These are phyloP conservation scores for Petasospora rhodanensis DNA, from an alignment of 1,139 yeast species.

Conservation along the genomic window DNA sequence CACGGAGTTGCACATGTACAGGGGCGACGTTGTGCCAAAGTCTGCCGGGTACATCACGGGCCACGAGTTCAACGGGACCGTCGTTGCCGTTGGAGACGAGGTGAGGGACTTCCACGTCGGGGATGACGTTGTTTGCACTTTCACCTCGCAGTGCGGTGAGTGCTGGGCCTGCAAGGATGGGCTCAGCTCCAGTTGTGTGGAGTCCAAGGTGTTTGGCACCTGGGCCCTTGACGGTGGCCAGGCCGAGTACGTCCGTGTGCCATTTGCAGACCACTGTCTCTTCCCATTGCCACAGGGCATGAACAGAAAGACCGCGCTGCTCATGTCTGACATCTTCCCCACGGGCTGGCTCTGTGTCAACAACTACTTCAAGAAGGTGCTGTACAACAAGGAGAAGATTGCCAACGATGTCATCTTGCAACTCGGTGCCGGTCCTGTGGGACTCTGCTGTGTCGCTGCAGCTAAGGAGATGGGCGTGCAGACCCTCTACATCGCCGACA, in stretches of 20 bases:
- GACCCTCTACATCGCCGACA: slow-evolving; percentile 78
- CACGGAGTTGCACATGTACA: slow-evolving; percentile 55
- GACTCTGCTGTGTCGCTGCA: slow-evolving; percentile 76
- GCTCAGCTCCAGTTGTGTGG: slow-evolving; percentile 42
- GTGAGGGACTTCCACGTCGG: slow-evolving; percentile 65
- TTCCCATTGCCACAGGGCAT: slow-evolving; percentile 36
- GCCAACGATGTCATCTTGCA: slow-evolving; percentile 38
- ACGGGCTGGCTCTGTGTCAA: slow-evolving; percentile 61
- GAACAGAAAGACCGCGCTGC: slow-evolving; percentile 45
- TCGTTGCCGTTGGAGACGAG: slow-evolving; percentile 60
- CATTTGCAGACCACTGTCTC: slow-evolving; percentile 50
- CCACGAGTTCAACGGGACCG: slow-evolving; percentile 75
- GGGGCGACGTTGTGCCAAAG: slow-evolving; percentile 46
- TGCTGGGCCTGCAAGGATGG: slow-evolving; percentile 41
- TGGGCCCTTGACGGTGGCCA: slow-evolving; percentile 62
- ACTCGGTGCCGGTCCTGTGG: slow-evolving; percentile 66
- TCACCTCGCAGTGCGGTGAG: slow-evolving; percentile 48
- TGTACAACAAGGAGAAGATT: slow-evolving; percentile 27
- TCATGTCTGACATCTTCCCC: slow-evolving; percentile 65
- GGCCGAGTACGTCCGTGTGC: slow-evolving; percentile 54
- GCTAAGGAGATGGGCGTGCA: slow-evolving; percentile 68
- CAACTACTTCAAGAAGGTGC: slow-evolving; percentile 36
- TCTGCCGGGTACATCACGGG: slow-evolving; percentile 49
- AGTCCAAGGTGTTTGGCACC: slow-evolving; percentile 56
- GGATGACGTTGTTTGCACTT: slow-evolving; percentile 54